Base-by-base conservation (phyloP, 208 protist genomes). In the Trypanosoma caninum region DNA sequence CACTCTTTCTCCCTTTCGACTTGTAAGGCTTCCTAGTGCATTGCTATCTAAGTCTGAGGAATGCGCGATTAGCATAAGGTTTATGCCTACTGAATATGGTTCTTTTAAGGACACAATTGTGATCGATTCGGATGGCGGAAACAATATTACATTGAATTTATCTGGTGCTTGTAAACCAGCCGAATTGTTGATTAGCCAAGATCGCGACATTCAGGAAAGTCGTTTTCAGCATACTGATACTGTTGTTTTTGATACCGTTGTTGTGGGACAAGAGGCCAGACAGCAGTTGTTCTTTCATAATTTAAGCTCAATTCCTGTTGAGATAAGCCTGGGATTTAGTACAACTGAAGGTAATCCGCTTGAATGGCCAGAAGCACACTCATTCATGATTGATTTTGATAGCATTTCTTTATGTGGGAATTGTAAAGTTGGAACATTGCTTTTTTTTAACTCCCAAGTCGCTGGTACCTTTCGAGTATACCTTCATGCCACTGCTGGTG, bases 61-160 rank as follows among this genome's bases (percentile, higher is more conserved):
- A 57, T 74, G 74, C 34, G 48, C 62, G 3, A 33, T 88, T 3
- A 48, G 62, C 25, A 25, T 92, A 47, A 65, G 68, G 20, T 92
- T 92, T 72, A 56, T 72, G 2, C 85, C 85, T 13, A 63, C 44
- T 20, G 71, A 82, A 18, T 92, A 87, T 41, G 85, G 85, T 8
- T 64, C 59, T 42, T 87, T 76, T 54, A 60, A 30, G 44, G 72
- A 86, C 0, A 41, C 46, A n/a, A 56, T 91, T 37, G 48, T 54
- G 4, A 61, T 91, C n/a, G 52, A 76, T 41, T 80, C 48, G 25
- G 6, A 14, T 8, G 33, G 16, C 2, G 30, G 65, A 30, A 86
- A 86, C 45, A 60, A 76, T 30, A 45, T 82, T 18, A 62, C 63
- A 13, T 59, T 86, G 27, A 50, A 61, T 10, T 64, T 87, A 25